Evolutionary conservation across 352 stramenopile species (phyloP), one percentile per base, ranked within the genome.

Genomic region (Phytophthora sojae): DNA sequence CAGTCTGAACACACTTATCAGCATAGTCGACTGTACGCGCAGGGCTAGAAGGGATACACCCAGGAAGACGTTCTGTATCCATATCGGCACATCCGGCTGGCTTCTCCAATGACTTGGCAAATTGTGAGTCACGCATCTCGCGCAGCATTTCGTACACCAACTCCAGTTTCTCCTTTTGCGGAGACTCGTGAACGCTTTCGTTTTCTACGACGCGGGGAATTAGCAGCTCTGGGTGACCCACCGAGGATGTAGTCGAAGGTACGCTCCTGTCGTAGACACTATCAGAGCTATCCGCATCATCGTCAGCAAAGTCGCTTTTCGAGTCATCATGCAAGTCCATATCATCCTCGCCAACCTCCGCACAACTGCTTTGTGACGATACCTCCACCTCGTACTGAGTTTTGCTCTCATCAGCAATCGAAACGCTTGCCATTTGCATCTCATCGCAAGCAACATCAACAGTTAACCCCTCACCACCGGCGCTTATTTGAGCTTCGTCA

Each of bases 1-100:
- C 25, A 8, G 77, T 64, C 58, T 80, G 73, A 44, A 72, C 52
- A 26, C 69, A 64, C 54, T 72, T 77, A 30, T 80, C 69, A n/a
- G 58, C 64, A 50, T 44, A 64, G 50, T 59, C 8, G 23, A 52
- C 12, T 15, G 8, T 19, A 15, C 44, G 6, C 2, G 8, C 3
- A 51, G n/a, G 19, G 19, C 44, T 51, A 25, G 17, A 15, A 26
- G 7, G 7, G 4, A 49, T 49, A 49, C 6, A 3, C 17, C 17
- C 42, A 19, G 42, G 42, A 21, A 49, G 42, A 9, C 14, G 15
- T 21, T n/a, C 35, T 17, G 9, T 44, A 44, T 44, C 35, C 6
- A 44, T 44, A 17, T 44, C 35, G 14, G 32, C 25, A 4, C 21
- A 17, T 45, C 32, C 21, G 3, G 29, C 17, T 56, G 26, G 26